Evolutionary conservation across 1,139 yeast species (phyloP), one percentile per base, ranked within the genome.

Genomic region (Saccharomycopsis crataegensis): DNA sequence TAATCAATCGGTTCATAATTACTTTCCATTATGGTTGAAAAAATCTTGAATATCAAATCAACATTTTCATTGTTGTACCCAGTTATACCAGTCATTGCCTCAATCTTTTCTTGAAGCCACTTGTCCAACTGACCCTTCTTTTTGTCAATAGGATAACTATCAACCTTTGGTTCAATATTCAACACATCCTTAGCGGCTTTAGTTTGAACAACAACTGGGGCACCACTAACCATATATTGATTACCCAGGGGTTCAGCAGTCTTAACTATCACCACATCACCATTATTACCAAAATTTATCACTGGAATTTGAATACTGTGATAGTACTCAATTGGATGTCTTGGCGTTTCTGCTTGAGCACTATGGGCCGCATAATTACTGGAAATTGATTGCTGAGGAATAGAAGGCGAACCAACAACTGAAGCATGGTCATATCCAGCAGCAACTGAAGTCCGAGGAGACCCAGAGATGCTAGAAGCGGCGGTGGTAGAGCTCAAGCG

Each of bases 261-360:
- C 6, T 46, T 46, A n/a, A 53, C 55, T 11, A 53, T 8, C 14
- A 51, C 32, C 6, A 50, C 36, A 7, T 51, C 44, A 8, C 58
- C 58, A 14, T 42, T 47, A 8, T 32, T n/a, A 16, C 50, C 22
- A 28, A 56, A 56, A 31, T 43, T 42, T 12, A 51, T 17, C 16
- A 54, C 33, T 7, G 58, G 58, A 14, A 56, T 56, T 37, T 56
- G 58, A 11, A 56, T 41, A 1, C 44, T 32, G 7, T 33, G 17
- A 38, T 53, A 53, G 37, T 36, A 22, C n/a, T 54, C 57, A n/a
- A 51, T 41, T 40, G 52, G 50, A 32, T 45, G 42, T 40, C 54
- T 46, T 8, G 52, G 47, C 1, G 31, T 2, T n/a, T 34, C 34
- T 14, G 52, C 36, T 36, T 47, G 42, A 31, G 28, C 11, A 44